Base-by-base conservation (phyloP, 2,329 filamentous ascomycete genomes). In the Tothia fuscella region DNA sequence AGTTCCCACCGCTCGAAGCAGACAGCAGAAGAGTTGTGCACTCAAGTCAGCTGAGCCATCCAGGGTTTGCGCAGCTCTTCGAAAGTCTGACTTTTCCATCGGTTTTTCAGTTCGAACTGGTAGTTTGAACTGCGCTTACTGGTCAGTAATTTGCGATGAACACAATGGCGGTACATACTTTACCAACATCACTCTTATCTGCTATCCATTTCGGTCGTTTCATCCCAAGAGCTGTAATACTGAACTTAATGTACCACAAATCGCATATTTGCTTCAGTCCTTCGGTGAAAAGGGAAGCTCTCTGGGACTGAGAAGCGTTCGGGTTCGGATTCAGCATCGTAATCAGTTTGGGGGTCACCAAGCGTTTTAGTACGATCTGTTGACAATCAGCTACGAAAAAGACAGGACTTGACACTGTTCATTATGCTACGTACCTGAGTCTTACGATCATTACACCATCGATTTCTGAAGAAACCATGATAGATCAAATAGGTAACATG, bases 31-130 rank as follows among this genome's bases (percentile, higher is more conserved):
- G 0, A 98, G 60, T 56, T 96, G 88, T 2, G 86, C 83, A 1
- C 88, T 91, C 7, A 93, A 70, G 57, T 98, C 91, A 48, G 88
- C 76, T 6, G 89, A 96, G 1, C 89, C 93, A 48, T 78, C 67
- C 14, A 93, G 60, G 4, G 64, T 73, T 46, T 66, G 71, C 1
- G 88, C 85, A 22, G 82, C 79, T 28, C 69, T 67, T 3, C 72
- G 68, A 51, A 96, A 96, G 48, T 93, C 85, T 1, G 69, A 63
- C 45, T 73, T 78, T 21, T 86, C 81, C 37, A 82, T 61, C 16
- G 78, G 72, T 1, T 75, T 68, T 52, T 93, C 86, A 38, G 76
- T 64, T 43, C 84, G 74, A 6, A 70, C 66, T 5, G 77, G 71
- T 19, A 74, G 68, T 47, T 66, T 66, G 53, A 69, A 78, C 71